phyloP scores from a whole-genome alignment of 352 stramenopile species.

The Elongisporangium prolatum region DNA sequence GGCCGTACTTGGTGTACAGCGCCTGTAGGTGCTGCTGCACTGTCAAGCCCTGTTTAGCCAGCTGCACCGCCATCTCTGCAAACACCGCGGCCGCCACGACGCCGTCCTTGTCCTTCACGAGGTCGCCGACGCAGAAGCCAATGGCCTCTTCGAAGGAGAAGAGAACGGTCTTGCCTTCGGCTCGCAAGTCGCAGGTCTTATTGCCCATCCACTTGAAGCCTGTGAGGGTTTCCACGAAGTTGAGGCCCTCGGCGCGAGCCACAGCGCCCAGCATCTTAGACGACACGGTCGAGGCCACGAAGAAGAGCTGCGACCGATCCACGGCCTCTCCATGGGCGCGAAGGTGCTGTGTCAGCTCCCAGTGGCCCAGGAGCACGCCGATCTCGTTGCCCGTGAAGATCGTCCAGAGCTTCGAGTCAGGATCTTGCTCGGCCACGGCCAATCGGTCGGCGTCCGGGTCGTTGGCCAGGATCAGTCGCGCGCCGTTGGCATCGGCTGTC shows the following conservation, averaged over 20 bases:
- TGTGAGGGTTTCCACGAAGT: slow-evolving; percentile 97
- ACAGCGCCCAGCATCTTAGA: slow-evolving; percentile 96
- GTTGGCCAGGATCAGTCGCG: slow-evolving; percentile 94
- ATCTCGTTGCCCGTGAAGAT: slow-evolving; percentile 99
- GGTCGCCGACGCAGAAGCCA: slow-evolving; percentile 95
- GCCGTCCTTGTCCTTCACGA: slow-evolving; percentile 98
- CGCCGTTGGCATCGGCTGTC: slow-evolving; percentile 67
- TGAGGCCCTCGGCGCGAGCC: slow-evolving; percentile 88
- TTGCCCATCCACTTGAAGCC: slow-evolving; percentile 99
- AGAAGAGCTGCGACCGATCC: slow-evolving; percentile 65
- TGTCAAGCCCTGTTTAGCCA: slow-evolving; percentile 53
- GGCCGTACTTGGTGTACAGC: slow-evolving; percentile 93
- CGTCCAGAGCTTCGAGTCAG: slow-evolving; percentile 83
- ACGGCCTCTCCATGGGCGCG: slow-evolving; percentile 38
- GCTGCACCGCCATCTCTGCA: slow-evolving; percentile 83
- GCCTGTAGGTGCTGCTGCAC: slow-evolving; percentile 76
- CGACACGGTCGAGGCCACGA: slow-evolving; percentile 95
- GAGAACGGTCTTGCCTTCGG: slow-evolving; percentile 89
- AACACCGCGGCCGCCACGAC: slow-evolving; percentile 91
- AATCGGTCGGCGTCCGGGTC: slow-evolving; percentile 98
- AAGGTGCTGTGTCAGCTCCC: slow-evolving; percentile 79
- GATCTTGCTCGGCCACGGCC: slow-evolving; percentile 91
- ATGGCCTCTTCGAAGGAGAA: slow-evolving; percentile 99
- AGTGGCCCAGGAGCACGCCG: slow-evolving; percentile 92
- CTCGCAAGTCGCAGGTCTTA: slow-evolving; percentile 69